phyloP scores from a whole-genome alignment of 306 rosid genomes.

The Quercus berberidifolia region DNA sequence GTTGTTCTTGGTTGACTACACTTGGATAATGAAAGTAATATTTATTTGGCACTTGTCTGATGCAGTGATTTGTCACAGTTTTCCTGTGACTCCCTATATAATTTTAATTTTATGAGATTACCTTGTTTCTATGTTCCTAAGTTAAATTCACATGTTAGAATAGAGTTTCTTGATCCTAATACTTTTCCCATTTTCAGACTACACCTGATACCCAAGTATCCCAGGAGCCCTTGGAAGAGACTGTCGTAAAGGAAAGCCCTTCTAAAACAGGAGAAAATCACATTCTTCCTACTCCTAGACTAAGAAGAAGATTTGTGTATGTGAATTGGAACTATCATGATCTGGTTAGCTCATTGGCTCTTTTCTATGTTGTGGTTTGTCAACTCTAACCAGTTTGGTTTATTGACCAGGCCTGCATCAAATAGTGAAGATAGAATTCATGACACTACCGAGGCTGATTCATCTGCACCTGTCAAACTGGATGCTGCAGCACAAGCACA shows the following conservation, averaged over 20 bases:
- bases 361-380: slow-evolving; percentile 12
- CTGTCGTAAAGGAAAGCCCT: slow-evolving; percentile 34
- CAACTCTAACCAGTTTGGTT: slow-evolving; percentile 26
- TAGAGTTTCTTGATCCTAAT: slow-evolving; percentile 16
- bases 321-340: slow-evolving; percentile 13
- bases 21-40: neutral
- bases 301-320: slow-evolving; percentile 80
- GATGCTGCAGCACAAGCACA: slow-evolving; percentile 70
- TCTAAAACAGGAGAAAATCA: slow-evolving; percentile 41
- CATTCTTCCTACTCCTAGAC: slow-evolving; percentile 50
- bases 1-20: neutral
- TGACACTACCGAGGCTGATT: slow-evolving; percentile 40
- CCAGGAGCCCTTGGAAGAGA: slow-evolving; percentile 38
- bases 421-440: slow-evolving; percentile 45
- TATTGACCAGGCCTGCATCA: slow-evolving; percentile 50
- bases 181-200: slow-evolving; percentile 16
- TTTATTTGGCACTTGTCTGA: neutral
- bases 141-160: neutral
- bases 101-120: neutral
- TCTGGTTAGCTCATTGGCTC: slow-evolving; percentile 3
- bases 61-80: neutral
- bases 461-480: slow-evolving; percentile 56
- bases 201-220: slow-evolving; percentile 42
- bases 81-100: neutral
- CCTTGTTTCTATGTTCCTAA: neutral